phyloP scores from a whole-genome alignment of 2,329 filamentous ascomycete genomes.

The Cytospora chrysosperma region DNA sequence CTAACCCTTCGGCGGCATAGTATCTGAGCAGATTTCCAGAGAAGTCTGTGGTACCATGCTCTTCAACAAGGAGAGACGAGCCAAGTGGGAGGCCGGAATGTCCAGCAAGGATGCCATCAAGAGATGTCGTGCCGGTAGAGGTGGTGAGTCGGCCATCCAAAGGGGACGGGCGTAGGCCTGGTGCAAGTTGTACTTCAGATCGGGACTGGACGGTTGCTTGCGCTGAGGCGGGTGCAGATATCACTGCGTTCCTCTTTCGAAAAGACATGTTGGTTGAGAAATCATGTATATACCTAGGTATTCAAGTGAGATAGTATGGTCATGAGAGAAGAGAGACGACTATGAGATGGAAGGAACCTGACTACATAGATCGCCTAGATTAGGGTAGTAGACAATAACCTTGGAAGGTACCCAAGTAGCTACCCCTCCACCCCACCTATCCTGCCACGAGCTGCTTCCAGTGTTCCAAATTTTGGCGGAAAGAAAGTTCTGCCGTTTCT shows the following conservation, averaged over 20 bases:
- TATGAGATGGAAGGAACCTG: too few species aligned
- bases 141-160: conserved; percentile 84
- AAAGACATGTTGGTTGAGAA: conserved; percentile 49
- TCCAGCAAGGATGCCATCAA: conserved; percentile 82
- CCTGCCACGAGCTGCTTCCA: background rate
- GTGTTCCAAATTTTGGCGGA: conserved; percentile 17
- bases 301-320: too few species aligned
- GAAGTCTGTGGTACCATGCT: conserved; percentile 93
- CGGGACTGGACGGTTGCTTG: conserved; percentile 29
- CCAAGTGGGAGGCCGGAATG: conserved; percentile 84
- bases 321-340: background rate
- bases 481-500: conserved; percentile 4
- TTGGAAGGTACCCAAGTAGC: background rate
- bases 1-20: conserved; percentile 88
- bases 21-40: conserved; percentile 79
- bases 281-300: background rate
- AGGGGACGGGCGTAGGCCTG: conserved; percentile 75
- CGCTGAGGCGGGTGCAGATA: conserved; percentile 39
- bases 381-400: too few species aligned
- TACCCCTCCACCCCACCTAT: conserved; percentile 23
- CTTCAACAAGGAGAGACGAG: conserved; percentile 76
- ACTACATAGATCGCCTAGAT: too few species aligned
- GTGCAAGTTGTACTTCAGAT: conserved; percentile 39
- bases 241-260: conserved; percentile 55
- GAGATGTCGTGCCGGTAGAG: conserved; percentile 83